Evolutionary conservation across 2,329 filamentous ascomycete genomes (phyloP).

Genomic region (Xylariaceae sp.): DNA sequence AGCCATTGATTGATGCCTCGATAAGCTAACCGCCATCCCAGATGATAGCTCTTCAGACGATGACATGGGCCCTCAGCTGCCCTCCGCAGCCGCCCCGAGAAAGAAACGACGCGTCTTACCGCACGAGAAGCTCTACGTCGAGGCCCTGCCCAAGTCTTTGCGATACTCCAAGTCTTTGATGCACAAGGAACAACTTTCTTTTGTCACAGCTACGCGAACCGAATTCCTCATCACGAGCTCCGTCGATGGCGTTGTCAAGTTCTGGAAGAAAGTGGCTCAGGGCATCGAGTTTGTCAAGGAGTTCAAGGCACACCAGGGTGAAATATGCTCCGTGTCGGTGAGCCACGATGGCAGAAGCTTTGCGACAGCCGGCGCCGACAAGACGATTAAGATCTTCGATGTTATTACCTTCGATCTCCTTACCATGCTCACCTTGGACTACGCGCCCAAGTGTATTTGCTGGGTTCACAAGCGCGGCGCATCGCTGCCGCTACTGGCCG

Average conservation of each 20-base stretch:
- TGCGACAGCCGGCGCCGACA: constrained; percentile 77
- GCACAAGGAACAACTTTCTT: constrained; percentile 93
- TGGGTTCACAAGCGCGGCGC: constrained; percentile 88
- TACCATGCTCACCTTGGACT: constrained; percentile 73
- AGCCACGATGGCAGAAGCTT: constrained; percentile 91
- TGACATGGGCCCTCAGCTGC: constrained; percentile 89
- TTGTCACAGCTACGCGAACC: constrained; percentile 84
- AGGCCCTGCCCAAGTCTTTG: constrained; percentile 72
- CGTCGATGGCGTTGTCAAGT: constrained; percentile 93
- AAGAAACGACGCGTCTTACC: constrained; percentile 88
- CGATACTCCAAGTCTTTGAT: constrained; percentile 95
- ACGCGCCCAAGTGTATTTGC: constrained; percentile 72
- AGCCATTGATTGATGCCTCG: background rate
- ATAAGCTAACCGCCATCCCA: constrained; percentile 25
- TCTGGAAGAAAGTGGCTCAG: constrained; percentile 93
- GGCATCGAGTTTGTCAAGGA: constrained; percentile 98
- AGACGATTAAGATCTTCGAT: constrained; percentile 75
- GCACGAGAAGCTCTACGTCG: constrained; percentile 92
- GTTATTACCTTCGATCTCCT: constrained; percentile 84
- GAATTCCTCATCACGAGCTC: constrained; percentile 96
- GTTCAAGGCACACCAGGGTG: constrained; percentile 83
- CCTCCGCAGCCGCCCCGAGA: constrained; percentile 70
- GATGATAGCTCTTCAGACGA: constrained; percentile 65
- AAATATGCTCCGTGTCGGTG: constrained; percentile 76
- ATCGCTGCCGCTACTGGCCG: constrained; percentile 79